Evolutionary conservation across 2,329 filamentous ascomycete genomes (phyloP), one percentile per base, ranked within the genome.

Genomic region (Huntiella bhutanensis): DNA sequence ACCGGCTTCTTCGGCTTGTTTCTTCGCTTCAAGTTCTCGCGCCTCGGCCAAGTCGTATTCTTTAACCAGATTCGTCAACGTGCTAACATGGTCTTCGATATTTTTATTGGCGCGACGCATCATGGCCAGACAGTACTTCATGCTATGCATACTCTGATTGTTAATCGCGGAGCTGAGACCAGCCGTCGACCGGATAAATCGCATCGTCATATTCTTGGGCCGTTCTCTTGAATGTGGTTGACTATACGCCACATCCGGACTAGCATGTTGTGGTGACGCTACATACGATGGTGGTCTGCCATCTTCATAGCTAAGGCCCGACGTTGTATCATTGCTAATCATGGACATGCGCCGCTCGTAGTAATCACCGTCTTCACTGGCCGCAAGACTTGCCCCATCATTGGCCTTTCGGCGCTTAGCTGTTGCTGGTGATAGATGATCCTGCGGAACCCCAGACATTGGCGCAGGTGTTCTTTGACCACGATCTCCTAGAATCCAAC

Each of bases 101-200:
- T 85, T 82, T 5, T 75, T 77, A 51, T 93, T 93, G 1, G 84
- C 84, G 70, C 79, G 81, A 19, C 78, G 73, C 41, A 96, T 66
- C 70, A 86, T 82, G 17, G 72, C 71, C 2, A 96, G 65, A 52
- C 87, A 95, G 55, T 85, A 88, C 54, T 83, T 85, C 37, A 98
- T 65, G 51, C 81, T 91, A 44, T 78, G 75, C 6, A 95, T 65
- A 16, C 84, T 93, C 56, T 91, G 81, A 13, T 92, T 81, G 55
- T 82, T 92, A 71, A 98, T 85, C 1, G 91, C 86, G 12, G 93
- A 80, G 52, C 86, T 86, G 1, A 96, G 70, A 0, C 86, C 88
- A 1, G 86, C 93, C 0, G 88, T 95, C 4, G 84, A 87, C 59
- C 93, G 82, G 53, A 94, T 82, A 13, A 95, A 67, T 11, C 86